Evolutionary conservation across 176 grass and related monocot species (phyloP).

Genomic region (Melocanna baccifera): DNA sequence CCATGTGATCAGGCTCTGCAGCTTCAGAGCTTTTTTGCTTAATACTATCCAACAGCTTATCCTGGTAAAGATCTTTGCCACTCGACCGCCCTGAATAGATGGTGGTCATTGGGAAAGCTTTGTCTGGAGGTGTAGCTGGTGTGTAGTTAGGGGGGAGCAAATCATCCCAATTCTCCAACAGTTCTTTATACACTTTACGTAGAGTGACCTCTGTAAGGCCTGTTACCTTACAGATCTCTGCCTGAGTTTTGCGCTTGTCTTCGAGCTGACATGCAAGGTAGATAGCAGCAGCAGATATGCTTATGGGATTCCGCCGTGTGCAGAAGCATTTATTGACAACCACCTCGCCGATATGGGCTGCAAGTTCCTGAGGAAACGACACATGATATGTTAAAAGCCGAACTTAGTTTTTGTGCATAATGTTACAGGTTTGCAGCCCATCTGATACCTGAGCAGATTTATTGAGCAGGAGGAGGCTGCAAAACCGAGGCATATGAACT

Average conservation of each 20-base stretch:
- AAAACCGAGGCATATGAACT: conserved; percentile 98
- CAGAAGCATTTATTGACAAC: conserved; percentile 98
- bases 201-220: conserved; percentile 96
- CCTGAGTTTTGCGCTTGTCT: conserved; percentile 97
- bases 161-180: conserved; percentile 97
- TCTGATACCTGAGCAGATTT: conserved; percentile 91
- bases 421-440: neutral
- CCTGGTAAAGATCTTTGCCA: conserved; percentile 68
- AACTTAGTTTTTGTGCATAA: neutral
- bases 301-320: conserved; percentile 88
- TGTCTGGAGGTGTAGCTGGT: conserved; percentile 83
- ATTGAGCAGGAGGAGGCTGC: conserved; percentile 92
- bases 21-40: conserved; percentile 62
- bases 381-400: neutral
- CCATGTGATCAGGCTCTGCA: conserved; percentile 54
- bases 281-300: conserved; percentile 98
- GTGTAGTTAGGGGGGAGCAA: conserved; percentile 83
- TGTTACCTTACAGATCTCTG: conserved; percentile 95
- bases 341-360: conserved; percentile 92
- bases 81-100: conserved; percentile 64
- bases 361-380: conserved; percentile 60
- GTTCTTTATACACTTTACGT: conserved; percentile 98
- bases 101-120: conserved; percentile 80
- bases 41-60: conserved; percentile 50
- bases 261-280: conserved; percentile 95